These are phyloP conservation scores for Articulospora tetracladia DNA, from an alignment of 495 filamentous ascomycete species.

Conservation along the genomic window DNA sequence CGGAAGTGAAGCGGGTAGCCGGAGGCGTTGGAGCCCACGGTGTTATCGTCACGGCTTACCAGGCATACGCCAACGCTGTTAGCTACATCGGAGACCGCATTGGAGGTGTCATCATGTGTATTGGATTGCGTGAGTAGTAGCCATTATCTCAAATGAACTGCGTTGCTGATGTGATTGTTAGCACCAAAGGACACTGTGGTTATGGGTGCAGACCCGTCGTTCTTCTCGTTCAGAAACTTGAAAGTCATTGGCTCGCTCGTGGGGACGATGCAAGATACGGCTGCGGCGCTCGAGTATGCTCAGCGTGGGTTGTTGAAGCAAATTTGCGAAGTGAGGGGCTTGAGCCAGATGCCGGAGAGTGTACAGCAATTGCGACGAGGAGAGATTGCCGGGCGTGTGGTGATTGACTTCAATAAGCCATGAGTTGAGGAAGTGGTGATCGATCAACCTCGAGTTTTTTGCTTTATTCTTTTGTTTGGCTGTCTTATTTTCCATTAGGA, in stretches of 20 bases:
- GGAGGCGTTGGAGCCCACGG: conserved; percentile 20
- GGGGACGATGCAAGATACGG: conserved; percentile 11
- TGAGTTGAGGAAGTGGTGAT: neutral
- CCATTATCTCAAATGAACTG: neutral
- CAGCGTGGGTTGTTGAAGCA: conserved; percentile 9
- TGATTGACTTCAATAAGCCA: conserved; percentile 7
- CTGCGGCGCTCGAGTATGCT: conserved; percentile 18
- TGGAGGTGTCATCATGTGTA: conserved; percentile 17
- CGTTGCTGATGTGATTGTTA: neutral
- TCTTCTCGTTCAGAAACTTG: conserved; percentile 12
- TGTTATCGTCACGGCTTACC: conserved; percentile 17
- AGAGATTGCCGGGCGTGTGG: conserved; percentile 14
- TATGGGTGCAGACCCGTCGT: conserved; percentile 8
- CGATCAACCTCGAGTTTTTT: neutral
- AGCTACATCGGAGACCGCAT: conserved; percentile 7
- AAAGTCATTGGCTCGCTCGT: conserved; percentile 15
- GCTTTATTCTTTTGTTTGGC: too few species aligned
- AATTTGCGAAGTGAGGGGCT: conserved; percentile 8
- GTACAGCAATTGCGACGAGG: conserved; percentile 15
- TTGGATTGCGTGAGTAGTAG: conserved; percentile 13
- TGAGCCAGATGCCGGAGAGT: conserved; percentile 7
- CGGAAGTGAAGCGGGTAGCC: conserved; percentile 10
- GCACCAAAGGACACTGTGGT: conserved; percentile 5
- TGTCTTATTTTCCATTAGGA: too few species aligned
- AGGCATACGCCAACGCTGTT: conserved; percentile 5